phyloP scores from a whole-genome alignment of 768 basidiomycete species.

The Mycena pura region DNA sequence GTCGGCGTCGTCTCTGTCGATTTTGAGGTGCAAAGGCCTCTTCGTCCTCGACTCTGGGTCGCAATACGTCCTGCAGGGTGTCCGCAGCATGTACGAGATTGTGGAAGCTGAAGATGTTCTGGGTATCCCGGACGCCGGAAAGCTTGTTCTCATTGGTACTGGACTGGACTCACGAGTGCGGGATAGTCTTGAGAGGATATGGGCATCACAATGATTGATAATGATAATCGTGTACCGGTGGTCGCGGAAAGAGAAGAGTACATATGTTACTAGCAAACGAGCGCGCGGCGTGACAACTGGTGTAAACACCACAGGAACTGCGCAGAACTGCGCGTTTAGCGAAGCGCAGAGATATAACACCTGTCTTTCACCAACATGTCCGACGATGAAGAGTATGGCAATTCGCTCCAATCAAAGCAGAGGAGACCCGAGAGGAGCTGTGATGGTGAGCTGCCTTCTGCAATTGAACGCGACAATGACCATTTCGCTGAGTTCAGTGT shows the following conservation, averaged over 20 bases:
- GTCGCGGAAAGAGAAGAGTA: no score
- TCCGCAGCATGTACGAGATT: slow-evolving; percentile 89
- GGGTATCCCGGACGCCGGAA: slow-evolving; percentile 69
- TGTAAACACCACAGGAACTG: no score
- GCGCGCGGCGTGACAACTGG: no score
- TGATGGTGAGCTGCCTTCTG: no score
- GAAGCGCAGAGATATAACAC: no score
- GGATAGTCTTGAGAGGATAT: slow-evolving; percentile 52
- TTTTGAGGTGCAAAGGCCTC: slow-evolving; percentile 90
- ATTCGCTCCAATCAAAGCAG: background rate
- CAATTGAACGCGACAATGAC: no score
- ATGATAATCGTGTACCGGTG: no score
- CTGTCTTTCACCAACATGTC: no score
- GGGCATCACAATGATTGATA: background rate
- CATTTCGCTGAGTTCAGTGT: no score
- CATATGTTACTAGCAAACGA: no score
- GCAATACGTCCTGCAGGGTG: slow-evolving; percentile 86
- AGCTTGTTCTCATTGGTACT: slow-evolving; percentile 88
- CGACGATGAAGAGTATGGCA: no score
- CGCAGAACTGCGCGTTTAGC: no score
- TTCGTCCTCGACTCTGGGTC: slow-evolving; percentile 62
- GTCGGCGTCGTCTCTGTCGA: slow-evolving; percentile 50
- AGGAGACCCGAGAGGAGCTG: background rate
- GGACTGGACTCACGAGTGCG: slow-evolving; percentile 67
- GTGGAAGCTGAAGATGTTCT: slow-evolving; percentile 48